These are phyloP conservation scores for Calamus simplicifolius DNA, from an alignment of 176 grass and related monocot species.

Conservation along the genomic window DNA sequence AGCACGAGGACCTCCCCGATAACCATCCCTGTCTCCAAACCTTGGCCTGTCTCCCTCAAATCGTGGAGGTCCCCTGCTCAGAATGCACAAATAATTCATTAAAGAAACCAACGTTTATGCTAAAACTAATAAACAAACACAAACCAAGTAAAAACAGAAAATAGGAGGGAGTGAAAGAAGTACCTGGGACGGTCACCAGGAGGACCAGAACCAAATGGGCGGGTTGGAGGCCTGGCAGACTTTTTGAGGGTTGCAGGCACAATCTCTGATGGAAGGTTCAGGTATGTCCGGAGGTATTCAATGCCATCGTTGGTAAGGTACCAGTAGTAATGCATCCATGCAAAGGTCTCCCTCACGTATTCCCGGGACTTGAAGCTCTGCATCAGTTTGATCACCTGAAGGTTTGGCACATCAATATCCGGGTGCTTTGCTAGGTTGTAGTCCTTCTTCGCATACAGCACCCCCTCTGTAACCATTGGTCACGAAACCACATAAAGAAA, in stretches of 20 bases:
- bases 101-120: no score
- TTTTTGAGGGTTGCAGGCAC: slow-evolving; percentile 91
- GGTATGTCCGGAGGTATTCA: slow-evolving; percentile 71
- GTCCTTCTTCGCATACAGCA: neutral
- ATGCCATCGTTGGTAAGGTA: slow-evolving; percentile 96
- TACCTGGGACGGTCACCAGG: slow-evolving; percentile 85
- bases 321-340: slow-evolving; percentile 94
- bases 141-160: no score
- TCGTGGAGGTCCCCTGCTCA: neutral
- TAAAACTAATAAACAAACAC: no score
- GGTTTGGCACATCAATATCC: slow-evolving; percentile 70
- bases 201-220: slow-evolving; percentile 69
- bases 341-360: slow-evolving; percentile 92
- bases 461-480: neutral
- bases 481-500: no score
- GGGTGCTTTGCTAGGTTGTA: slow-evolving; percentile 58
- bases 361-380: slow-evolving; percentile 58
- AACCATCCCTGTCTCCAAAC: slow-evolving; percentile 7
- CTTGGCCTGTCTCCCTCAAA: slow-evolving; percentile 3
- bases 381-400: neutral
- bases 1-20: slow-evolving; percentile 1
- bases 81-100: no score
- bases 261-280: slow-evolving; percentile 93
- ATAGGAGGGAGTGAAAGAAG: no score
- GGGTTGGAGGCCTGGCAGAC: slow-evolving; percentile 64